Conservation (phyloP, 208 protist genomes). For the Leishmania guyanensis region DNA sequence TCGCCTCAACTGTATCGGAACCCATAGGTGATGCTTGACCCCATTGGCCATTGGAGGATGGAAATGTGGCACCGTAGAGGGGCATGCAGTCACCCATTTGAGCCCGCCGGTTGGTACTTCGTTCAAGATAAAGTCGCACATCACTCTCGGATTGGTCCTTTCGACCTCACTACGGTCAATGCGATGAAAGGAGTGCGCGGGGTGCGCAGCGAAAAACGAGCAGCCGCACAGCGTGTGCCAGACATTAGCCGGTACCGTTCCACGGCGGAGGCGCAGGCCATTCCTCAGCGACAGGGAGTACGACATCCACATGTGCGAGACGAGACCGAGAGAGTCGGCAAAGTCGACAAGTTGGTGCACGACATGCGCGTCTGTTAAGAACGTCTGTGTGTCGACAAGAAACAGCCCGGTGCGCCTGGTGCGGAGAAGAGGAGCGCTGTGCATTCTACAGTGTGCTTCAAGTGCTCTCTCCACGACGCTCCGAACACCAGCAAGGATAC, state of each 20-base stretch:
- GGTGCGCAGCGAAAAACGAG: conserved; percentile 11
- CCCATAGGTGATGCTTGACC: not conserved
- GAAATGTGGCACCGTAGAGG: not conserved
- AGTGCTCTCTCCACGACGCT: not conserved
- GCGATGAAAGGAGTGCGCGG: not conserved
- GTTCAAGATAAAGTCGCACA: not conserved
- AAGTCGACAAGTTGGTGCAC: conserved; percentile 9
- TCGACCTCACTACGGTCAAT: not conserved
- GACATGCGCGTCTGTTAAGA: conserved; percentile 1
- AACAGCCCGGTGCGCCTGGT: not conserved
- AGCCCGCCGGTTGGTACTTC: not conserved
- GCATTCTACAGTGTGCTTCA: not conserved
- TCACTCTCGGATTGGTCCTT: not conserved
- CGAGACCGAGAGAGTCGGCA: not conserved
- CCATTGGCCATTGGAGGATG: not conserved
- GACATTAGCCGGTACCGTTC: conserved; percentile 11
- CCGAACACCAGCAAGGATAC: not conserved
- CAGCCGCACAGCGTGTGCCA: conserved; percentile 22
- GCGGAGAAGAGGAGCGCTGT: not conserved
- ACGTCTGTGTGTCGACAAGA: not conserved
- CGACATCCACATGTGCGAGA: conserved; percentile 8
- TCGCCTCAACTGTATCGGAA: not conserved
- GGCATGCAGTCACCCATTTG: conserved; percentile 10
- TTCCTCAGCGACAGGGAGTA: not conserved
- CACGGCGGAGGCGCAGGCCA: not conserved